Conservation (phyloP, 2,329 filamentous ascomycete species). For the Biscogniauxia mediterranea region DNA sequence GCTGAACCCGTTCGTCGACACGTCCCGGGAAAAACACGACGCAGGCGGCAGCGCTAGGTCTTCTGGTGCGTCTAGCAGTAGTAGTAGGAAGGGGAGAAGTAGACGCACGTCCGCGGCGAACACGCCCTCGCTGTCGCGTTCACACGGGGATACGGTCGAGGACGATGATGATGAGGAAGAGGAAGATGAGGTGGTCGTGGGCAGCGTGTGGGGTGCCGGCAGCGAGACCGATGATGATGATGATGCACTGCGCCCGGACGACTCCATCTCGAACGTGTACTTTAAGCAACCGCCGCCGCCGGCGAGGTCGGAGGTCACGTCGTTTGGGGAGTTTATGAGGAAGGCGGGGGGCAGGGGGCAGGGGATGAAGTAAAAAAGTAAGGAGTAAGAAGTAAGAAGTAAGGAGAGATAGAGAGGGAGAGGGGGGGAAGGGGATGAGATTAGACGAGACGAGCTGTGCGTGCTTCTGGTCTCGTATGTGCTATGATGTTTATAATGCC, state of each 20-base stretch:
- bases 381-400: not conserved
- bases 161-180: not conserved
- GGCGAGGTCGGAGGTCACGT: not conserved
- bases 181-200: not conserved
- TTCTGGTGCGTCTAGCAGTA: too few relatives aligned
- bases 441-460: not conserved
- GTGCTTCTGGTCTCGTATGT: too few relatives aligned
- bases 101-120: too few relatives aligned
- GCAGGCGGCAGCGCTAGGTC: too few relatives aligned
- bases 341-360: not conserved
- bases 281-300: too few relatives aligned
- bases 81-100: too few relatives aligned
- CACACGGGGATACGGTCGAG: not conserved
- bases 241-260: conserved; percentile 60
- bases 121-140: not conserved
- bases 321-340: not conserved
- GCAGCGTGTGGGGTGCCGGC: conserved; percentile 5
- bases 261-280: conserved; percentile 44
- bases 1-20: conserved; percentile 18
- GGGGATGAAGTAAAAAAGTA: not conserved
- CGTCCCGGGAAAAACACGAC: too few relatives aligned
- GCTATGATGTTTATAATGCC: too few relatives aligned
- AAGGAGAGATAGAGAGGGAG: too few relatives aligned
- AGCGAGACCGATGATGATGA: conserved; percentile 43
- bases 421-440: not conserved